Percentiles rank a stretch among this genome's conserved stretches.
phyloP scores from a whole-genome alignment of 208 protist genomes.

The Leptomonas seymouri region DNA sequence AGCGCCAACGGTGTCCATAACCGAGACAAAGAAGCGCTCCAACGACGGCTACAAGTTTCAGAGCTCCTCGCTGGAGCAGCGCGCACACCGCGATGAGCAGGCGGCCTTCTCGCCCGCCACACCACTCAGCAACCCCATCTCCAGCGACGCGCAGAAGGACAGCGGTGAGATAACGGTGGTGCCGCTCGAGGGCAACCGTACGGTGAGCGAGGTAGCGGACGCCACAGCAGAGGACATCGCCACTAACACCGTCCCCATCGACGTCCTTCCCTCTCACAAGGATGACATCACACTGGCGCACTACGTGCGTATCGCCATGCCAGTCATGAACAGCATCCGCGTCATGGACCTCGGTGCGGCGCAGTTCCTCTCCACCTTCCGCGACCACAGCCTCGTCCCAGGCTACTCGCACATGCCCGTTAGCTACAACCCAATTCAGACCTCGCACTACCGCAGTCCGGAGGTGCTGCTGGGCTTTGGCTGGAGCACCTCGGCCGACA shows the following conservation, averaged over 20 bases:
- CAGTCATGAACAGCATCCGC: slow-evolving; percentile 64
- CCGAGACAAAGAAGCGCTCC: slow-evolving; percentile 28
- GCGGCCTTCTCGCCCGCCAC: slow-evolving; percentile 12
- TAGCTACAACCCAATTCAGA: slow-evolving; percentile 77
- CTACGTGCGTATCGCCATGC: slow-evolving; percentile 48
- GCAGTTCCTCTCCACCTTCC: slow-evolving; percentile 56
- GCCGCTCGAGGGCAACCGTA: slow-evolving; percentile 8
- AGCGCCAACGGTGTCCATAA: neutral
- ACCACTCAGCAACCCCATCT: neutral
- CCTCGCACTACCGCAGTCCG: slow-evolving; percentile 78
- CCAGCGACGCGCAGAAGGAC: neutral
- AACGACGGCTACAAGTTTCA: slow-evolving; percentile 39
- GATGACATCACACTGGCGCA: slow-evolving; percentile 27
- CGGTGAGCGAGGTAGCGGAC: neutral
- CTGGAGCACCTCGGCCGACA: slow-evolving; percentile 68
- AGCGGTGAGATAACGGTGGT: slow-evolving; percentile 3
- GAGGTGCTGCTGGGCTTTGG: slow-evolving; percentile 82
- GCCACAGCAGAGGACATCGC: slow-evolving; percentile 6
- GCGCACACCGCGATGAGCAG: slow-evolving; percentile 35
- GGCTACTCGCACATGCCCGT: slow-evolving; percentile 43
- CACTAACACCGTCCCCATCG: slow-evolving; percentile 29
- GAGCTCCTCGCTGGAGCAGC: slow-evolving; percentile 40
- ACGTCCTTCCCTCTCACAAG: slow-evolving; percentile 21
- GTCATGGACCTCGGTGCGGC: slow-evolving; percentile 79
- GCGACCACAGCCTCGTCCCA: slow-evolving; percentile 39